Percentiles rank a stretch among this genome's conserved stretches.
Conservation (phyloP, 306 rosid species). For the Fragaria ananassa region DNA sequence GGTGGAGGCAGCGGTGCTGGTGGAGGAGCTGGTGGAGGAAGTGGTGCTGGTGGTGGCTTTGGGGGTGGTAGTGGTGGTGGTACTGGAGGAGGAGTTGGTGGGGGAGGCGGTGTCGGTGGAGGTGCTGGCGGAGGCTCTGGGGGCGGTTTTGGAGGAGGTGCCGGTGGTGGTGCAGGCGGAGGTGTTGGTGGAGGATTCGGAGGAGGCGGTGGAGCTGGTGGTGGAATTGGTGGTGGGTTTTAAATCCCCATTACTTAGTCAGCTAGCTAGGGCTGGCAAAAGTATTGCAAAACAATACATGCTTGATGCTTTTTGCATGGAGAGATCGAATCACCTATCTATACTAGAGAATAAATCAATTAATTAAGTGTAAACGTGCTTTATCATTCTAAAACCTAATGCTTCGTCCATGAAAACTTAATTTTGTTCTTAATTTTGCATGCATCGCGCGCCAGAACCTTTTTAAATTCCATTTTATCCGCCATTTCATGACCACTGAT, state of each 20-base stretch:
- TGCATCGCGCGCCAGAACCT: too few species aligned
- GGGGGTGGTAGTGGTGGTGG: conserved; percentile 12
- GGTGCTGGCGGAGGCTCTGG: conserved; percentile 1
- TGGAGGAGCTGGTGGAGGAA: background rate
- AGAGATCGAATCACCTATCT: background rate
- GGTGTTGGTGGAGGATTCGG: background rate
- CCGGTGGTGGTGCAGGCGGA: background rate
- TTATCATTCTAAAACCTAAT: background rate
- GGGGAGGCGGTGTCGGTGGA: background rate
- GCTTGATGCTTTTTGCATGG: background rate
- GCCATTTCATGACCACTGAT: too few species aligned
- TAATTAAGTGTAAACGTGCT: background rate
- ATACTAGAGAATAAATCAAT: background rate
- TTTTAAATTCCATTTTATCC: too few species aligned
- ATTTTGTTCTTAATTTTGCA: background rate
- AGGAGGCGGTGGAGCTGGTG: conserved; percentile 11
- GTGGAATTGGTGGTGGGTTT: conserved; percentile 38
- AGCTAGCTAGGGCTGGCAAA: conserved; percentile 2
- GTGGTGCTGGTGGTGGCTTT: conserved; percentile 1
- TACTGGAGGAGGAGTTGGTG: background rate
- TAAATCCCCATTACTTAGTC: background rate
- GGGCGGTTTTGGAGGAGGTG: conserved; percentile 1
- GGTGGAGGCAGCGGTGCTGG: conserved; percentile 2
- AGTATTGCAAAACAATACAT: background rate
- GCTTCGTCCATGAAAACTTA: too few species aligned